Evolutionary conservation across 176 grass and related monocot species (phyloP), one percentile per base, ranked within the genome.

Genomic region (Melocanna baccifera): DNA sequence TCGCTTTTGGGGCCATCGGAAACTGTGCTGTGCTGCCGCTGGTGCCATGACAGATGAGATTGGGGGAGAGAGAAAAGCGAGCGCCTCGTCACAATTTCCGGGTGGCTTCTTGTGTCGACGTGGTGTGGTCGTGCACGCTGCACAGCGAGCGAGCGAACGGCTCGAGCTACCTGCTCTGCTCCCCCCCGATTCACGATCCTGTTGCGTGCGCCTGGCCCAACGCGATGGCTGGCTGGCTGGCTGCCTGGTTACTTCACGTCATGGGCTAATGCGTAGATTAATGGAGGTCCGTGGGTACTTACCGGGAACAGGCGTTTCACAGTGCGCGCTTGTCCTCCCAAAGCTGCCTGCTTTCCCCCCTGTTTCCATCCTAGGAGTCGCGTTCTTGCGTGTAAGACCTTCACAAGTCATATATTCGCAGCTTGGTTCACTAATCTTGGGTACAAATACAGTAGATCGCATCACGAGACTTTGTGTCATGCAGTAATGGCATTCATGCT

Each of bases 91-190:
- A 2, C 70, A 28, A 69, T 86, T 81, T 71, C 53, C 83, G 81
- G 56, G 62, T 59, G 71, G 2, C 14, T 43, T 16, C 5, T n/a
- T 7, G n/a, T 15, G 50, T 45, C 61, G n/a, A 56, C 14, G 57
- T 43, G 52, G 8, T 36, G 32, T 39, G 50, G 6, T 0, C 51
- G 28, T 8, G 36, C 73, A 18, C 18, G 9, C 8, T 25, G 82
- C 10, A 9, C 37, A 46, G 75, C 64, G 41, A 40, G 57, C 50
- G 51, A n/a, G 51, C 14, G 43, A 73, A 46, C 32, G 72, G 88
- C 83, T 77, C 83, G 78, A 83, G 84, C 65, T 12, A 72, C 22
- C 67, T 43, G 73, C 65, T 69, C n/a, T 6, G 67, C 67, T 47
- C 66, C 56, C 42, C 66, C 56, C 42, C 43, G 86, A 45, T 69